Evolutionary conservation across 108 stramenopile species (phyloP).

Genomic region (Cyclotella choctawhatcheeana): DNA sequence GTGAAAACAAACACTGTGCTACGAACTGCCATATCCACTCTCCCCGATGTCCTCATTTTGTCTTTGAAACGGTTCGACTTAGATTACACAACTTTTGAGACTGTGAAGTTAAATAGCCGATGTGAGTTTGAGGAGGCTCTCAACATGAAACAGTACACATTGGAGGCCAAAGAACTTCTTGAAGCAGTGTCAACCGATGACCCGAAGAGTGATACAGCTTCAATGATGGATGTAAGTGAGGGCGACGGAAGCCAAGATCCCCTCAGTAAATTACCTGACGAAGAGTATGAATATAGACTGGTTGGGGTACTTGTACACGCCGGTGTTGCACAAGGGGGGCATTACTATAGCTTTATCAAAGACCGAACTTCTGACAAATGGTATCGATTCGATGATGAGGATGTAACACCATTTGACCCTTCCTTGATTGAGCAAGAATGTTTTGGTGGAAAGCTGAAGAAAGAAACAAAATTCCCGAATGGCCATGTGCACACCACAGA

Average conservation of each 20-base stretch:
- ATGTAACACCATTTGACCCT: constrained; percentile 95
- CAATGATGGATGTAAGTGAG: constrained; percentile 54
- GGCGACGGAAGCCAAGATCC: constrained; percentile 49
- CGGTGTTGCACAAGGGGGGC: constrained; percentile 97
- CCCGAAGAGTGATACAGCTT: constrained; percentile 43
- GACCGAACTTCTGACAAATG: constrained; percentile 87
- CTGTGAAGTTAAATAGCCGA: constrained; percentile 97
- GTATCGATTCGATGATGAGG: constrained; percentile 98
- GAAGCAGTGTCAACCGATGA: constrained; percentile 54
- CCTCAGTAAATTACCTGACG: constrained; percentile 65
- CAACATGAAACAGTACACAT: constrained; percentile 95
- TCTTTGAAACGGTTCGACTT: constrained; percentile 98
- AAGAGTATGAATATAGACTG: constrained; percentile 93
- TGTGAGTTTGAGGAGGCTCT: constrained; percentile 93
- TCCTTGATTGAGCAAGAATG: constrained; percentile 88
- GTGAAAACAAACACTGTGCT: constrained; percentile 93
- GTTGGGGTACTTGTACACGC: constrained; percentile 96
- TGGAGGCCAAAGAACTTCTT: constrained; percentile 88
- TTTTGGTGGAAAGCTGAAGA: constrained; percentile 95
- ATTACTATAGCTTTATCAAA: constrained; percentile 97
- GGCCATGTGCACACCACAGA: constrained; percentile 91
- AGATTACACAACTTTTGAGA: constrained; percentile 98
- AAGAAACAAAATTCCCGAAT: constrained; percentile 90
- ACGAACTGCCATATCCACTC: constrained; percentile 83
- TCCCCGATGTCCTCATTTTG: constrained; percentile 94